Percentiles rank a stretch among this genome's conserved stretches.
Conservation (phyloP, 139 green algal species). For the Picochlorum sp. region DNA sequence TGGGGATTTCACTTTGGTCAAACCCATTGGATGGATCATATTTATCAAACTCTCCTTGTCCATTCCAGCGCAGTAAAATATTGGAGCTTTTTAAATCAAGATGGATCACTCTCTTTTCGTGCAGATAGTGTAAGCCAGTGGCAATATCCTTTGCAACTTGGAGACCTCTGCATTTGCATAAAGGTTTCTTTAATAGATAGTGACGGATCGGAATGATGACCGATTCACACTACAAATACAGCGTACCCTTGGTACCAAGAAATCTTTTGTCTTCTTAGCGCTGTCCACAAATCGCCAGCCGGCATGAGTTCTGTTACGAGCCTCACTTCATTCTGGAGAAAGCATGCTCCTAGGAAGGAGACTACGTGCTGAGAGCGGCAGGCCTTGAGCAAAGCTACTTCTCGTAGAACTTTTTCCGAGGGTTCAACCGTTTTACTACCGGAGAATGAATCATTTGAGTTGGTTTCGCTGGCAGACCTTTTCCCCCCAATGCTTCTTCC, state of each 20-base stretch:
- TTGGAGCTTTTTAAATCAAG: slow-evolving; percentile 22
- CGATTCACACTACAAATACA: too few species aligned
- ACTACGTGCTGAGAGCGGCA: neutral
- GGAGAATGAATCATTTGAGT: too few species aligned
- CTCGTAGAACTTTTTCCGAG: too few species aligned
- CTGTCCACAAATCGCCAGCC: slow-evolving; percentile 2
- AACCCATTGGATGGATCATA: too few species aligned
- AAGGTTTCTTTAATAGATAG: too few species aligned
- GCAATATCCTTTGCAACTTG: slow-evolving; percentile 27
- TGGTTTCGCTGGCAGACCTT: too few species aligned
- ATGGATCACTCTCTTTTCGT: slow-evolving; percentile 18
- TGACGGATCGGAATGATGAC: too few species aligned
- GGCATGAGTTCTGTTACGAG: slow-evolving; percentile 13
- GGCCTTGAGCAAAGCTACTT: neutral
- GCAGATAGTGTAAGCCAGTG: slow-evolving; percentile 24
- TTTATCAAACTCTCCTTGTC: neutral
- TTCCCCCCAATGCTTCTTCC: too few species aligned
- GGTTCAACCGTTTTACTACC: too few species aligned
- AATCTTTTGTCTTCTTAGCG: neutral
- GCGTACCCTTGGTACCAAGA: slow-evolving; percentile 16
- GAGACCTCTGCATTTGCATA: neutral
- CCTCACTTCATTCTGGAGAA: neutral
- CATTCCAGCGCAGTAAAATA: slow-evolving; percentile 8
- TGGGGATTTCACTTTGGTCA: neutral
- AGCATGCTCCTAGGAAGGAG: slow-evolving; percentile 10